Evolutionary conservation across 345 rosid species (phyloP).

Genomic region (Mercurialis annua): DNA sequence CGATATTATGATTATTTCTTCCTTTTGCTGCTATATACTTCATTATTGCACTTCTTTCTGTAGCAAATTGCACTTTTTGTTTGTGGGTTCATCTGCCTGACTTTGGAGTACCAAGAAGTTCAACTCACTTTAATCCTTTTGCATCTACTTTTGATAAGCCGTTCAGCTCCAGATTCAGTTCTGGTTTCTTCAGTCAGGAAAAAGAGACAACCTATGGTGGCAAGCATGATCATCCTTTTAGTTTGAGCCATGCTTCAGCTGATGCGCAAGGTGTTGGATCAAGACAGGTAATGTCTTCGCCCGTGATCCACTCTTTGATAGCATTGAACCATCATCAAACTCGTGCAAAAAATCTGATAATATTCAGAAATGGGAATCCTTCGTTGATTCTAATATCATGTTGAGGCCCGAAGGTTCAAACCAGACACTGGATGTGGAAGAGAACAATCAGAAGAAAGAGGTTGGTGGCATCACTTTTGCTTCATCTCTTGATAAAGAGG

Average conservation of each 20-base stretch:
- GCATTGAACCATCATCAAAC: conserved; percentile 60
- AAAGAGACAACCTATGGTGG: conserved; percentile 21
- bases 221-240: conserved; percentile 21
- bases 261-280: conserved; percentile 39
- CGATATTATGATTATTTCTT: too few species aligned
- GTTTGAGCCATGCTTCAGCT: conserved; percentile 29
- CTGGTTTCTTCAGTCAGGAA: conserved; percentile 36
- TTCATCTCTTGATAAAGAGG: conserved; percentile 47
- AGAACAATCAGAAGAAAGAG: conserved; percentile 45
- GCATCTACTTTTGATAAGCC: conserved; percentile 51
- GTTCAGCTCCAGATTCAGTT: conserved; percentile 31
- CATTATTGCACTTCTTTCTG: too few species aligned
- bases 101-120: conserved; percentile 30
- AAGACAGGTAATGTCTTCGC: conserved; percentile 28
- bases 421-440: conserved; percentile 56
- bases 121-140: conserved; percentile 36
- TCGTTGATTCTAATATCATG: conserved; percentile 34
- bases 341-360: conserved; percentile 35
- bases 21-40: too few species aligned
- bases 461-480: conserved; percentile 33
- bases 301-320: conserved; percentile 81
- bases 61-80: too few species aligned
- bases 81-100: conserved; percentile 23
- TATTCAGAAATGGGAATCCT: conserved; percentile 41
- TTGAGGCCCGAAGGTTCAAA: conserved; percentile 43